Conservation (phyloP, 2,329 filamentous ascomycete genomes). For the Sarocladiaceae sp. region DNA sequence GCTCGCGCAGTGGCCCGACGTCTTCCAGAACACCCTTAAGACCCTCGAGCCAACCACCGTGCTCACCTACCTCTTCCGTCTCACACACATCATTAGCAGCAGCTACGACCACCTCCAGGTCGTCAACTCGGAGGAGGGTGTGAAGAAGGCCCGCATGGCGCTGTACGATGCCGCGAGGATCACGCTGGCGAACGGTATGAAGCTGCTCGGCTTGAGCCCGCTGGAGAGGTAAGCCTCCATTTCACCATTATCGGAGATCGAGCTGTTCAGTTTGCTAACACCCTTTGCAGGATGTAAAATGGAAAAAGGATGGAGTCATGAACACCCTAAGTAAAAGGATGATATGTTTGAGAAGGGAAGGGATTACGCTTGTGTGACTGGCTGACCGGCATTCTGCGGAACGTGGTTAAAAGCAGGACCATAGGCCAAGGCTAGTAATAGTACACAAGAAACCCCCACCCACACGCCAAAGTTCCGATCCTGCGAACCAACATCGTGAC, state of each 20-base stretch:
- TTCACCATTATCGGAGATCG: too few species aligned
- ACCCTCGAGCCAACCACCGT: constrained; percentile 65
- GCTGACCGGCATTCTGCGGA: too few species aligned
- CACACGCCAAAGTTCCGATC: too few species aligned
- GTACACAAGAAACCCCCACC: too few species aligned
- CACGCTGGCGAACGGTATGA: constrained; percentile 79
- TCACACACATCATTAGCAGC: constrained; percentile 73
- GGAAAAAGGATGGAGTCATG: too few species aligned
- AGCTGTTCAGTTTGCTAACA: too few species aligned
- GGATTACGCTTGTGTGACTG: too few species aligned
- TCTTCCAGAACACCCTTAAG: constrained; percentile 75
- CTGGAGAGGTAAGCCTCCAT: constrained; percentile 51
- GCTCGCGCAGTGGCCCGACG: constrained; percentile 80
- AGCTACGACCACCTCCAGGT: constrained; percentile 80
- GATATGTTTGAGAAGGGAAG: too few species aligned
- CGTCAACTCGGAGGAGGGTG: constrained; percentile 67
- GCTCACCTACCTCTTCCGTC: constrained; percentile 68
- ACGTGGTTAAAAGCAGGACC: too few species aligned
- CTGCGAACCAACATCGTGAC: too few species aligned
- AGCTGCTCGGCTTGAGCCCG: constrained; percentile 68
- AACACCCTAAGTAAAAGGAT: too few species aligned
- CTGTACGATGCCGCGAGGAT: constrained; percentile 71
- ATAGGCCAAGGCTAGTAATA: too few species aligned
- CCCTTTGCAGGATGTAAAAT: background rate
- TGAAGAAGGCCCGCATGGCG: constrained; percentile 63